Conservation (phyloP, 192 early-diverging fungal species). For the Coemansia sp. region DNA sequence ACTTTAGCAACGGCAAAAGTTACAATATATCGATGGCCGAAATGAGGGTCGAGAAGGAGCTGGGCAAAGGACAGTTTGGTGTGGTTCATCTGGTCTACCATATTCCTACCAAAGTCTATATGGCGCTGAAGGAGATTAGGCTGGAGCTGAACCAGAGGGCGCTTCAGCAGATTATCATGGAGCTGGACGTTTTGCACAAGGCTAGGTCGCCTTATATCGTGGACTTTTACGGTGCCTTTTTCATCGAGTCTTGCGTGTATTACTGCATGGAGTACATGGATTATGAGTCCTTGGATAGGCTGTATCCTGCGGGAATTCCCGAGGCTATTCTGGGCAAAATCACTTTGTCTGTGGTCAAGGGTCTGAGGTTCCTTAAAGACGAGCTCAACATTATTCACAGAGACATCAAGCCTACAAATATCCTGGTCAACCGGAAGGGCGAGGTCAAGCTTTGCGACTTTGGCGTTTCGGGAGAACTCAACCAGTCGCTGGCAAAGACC, state of each 20-base stretch:
- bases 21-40: slow-evolving; percentile 90
- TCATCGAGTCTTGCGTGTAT: slow-evolving; percentile 94
- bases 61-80: slow-evolving; percentile 94
- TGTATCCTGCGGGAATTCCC: slow-evolving; percentile 79
- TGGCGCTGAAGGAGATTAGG: slow-evolving; percentile 94
- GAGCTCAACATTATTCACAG: slow-evolving; percentile 88
- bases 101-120: slow-evolving; percentile 77
- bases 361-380: slow-evolving; percentile 83
- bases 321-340: slow-evolving; percentile 79
- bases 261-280: slow-evolving; percentile 99
- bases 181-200: slow-evolving; percentile 91
- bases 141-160: slow-evolving; percentile 86
- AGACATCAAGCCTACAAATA: slow-evolving; percentile 96
- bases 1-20: slow-evolving; percentile 85
- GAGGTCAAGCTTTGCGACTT: slow-evolving; percentile 96
- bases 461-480: slow-evolving; percentile 89
- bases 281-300: slow-evolving; percentile 83
- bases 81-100: slow-evolving; percentile 89
- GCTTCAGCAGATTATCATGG: slow-evolving; percentile 94
- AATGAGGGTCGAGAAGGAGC: slow-evolving; percentile 69
- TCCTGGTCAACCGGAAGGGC: slow-evolving; percentile 81
- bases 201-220: slow-evolving; percentile 86
- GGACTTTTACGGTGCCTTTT: slow-evolving; percentile 98
- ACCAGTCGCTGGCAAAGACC: slow-evolving; percentile 87
- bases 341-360: slow-evolving; percentile 74